These are phyloP conservation scores for Simplicillium sp. DNA, from an alignment of 2,329 filamentous ascomycete genomes.

Conservation along the genomic window DNA sequence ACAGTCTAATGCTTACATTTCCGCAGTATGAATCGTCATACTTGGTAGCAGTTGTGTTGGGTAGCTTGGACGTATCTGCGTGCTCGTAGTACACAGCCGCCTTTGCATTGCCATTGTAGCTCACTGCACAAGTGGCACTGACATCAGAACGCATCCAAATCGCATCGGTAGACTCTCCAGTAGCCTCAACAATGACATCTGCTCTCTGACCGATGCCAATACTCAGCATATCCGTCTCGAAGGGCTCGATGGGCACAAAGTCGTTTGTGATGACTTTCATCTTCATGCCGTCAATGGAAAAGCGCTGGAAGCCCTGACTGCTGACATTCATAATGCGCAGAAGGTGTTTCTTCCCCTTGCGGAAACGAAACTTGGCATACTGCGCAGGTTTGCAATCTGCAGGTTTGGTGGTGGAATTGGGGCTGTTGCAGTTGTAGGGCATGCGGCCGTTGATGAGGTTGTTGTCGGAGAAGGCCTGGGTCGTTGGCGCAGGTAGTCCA, in stretches of 20 bases:
- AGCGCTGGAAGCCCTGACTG: slow-evolving; percentile 38
- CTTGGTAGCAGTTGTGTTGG: too few relatives aligned
- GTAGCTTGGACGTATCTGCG: too few relatives aligned
- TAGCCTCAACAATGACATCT: slow-evolving; percentile 8
- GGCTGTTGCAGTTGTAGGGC: slow-evolving; percentile 21
- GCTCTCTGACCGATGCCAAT: slow-evolving; percentile 47
- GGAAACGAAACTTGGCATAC: slow-evolving; percentile 34
- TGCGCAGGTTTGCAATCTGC: slow-evolving; percentile 26
- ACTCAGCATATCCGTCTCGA: slow-evolving; percentile 49
- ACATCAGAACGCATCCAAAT: too few relatives aligned
- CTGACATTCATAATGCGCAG: slow-evolving; percentile 62
- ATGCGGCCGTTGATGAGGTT: slow-evolving; percentile 51
- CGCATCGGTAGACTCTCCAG: too few relatives aligned
- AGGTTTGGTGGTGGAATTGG: slow-evolving; percentile 28
- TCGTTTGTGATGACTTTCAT: slow-evolving; percentile 57
- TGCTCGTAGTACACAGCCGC: too few relatives aligned
- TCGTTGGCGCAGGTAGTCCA: slow-evolving; percentile 48
- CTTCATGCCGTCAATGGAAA: slow-evolving; percentile 51
- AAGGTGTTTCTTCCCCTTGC: slow-evolving; percentile 50
- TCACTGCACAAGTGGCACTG: too few relatives aligned
- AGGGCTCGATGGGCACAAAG: slow-evolving; percentile 53
- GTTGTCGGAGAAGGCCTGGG: slow-evolving; percentile 55
- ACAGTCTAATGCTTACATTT: too few relatives aligned
- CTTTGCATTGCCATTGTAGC: too few relatives aligned
- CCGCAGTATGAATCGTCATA: too few relatives aligned